Evolutionary conservation across 2,329 filamentous ascomycete genomes (phyloP).

Genomic region (Verticillium albo-atrum): DNA sequence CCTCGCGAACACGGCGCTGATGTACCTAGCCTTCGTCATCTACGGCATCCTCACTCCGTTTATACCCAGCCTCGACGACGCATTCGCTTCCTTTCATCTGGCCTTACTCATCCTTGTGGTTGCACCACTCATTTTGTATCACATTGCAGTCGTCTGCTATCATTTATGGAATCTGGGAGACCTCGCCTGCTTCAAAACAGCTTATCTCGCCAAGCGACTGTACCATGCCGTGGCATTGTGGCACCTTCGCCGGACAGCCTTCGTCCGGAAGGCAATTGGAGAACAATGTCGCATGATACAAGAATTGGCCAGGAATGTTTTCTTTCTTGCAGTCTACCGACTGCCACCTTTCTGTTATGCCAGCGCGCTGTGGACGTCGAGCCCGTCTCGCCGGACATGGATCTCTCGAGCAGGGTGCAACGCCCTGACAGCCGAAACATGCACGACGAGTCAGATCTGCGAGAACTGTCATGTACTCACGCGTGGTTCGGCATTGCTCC

Average conservation of each 20-base stretch:
- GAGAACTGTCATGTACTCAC: background rate
- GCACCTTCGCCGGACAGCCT: background rate
- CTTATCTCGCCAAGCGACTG: background rate
- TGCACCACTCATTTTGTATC: background rate
- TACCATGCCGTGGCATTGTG: background rate
- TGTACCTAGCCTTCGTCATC: background rate
- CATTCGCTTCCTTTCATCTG: background rate
- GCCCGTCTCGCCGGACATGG: background rate
- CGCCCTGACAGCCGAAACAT: background rate
- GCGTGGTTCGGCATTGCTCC: background rate
- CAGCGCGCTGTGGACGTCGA: background rate
- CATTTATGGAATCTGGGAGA: background rate
- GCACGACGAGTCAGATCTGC: background rate
- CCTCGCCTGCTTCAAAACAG: background rate
- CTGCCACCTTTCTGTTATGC: background rate
- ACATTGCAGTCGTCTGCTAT: background rate
- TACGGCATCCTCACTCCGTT: background rate
- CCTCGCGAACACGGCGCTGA: background rate
- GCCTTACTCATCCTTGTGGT: background rate
- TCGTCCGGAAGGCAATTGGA: background rate
- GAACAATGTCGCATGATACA: background rate
- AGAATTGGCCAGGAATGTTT: background rate
- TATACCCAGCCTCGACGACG: background rate
- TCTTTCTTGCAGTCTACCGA: background rate
- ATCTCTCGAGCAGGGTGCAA: background rate